Evolutionary conservation across 192 early-diverging fungal species (phyloP).

Genomic region (Podila verticillata): DNA sequence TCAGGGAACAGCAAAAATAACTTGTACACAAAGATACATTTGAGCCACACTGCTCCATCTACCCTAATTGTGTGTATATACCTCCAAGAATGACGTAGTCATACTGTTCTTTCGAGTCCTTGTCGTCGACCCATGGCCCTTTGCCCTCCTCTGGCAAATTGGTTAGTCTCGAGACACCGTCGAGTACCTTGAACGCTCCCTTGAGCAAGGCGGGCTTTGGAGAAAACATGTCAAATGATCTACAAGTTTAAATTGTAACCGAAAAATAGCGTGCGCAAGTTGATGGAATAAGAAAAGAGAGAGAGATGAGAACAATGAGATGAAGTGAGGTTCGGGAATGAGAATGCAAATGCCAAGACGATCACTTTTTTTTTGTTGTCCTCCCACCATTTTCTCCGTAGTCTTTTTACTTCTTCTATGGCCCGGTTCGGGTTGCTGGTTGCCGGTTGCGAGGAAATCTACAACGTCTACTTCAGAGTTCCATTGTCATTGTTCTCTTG

Average conservation of each 20-base stretch:
- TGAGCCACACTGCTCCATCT: no score
- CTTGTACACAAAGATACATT: no score
- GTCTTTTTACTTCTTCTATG: no score
- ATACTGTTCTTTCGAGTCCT: constrained; percentile 4
- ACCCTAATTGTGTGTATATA: not conserved
- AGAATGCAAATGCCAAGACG: not conserved
- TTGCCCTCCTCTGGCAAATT: not conserved
- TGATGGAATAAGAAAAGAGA: not conserved
- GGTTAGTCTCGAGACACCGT: not conserved
- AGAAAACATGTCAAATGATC: not conserved
- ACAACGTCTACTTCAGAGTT: no score
- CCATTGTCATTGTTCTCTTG: no score
- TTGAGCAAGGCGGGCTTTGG: no score
- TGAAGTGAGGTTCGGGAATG: not conserved
- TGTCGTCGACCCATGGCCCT: constrained; percentile 3
- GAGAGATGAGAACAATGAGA: not conserved
- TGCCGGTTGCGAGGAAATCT: no score
- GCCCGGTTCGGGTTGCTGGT: no score
- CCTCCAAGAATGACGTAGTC: constrained; percentile 15
- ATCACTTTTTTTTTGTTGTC: no score
- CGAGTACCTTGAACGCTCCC: not conserved
- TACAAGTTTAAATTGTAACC: not conserved
- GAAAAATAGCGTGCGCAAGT: not conserved
- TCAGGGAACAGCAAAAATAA: no score
- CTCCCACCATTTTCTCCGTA: no score